These are phyloP conservation scores for Colletotrichum theobromicola DNA, from an alignment of 2,329 filamentous ascomycete genomes.

Conservation along the genomic window DNA sequence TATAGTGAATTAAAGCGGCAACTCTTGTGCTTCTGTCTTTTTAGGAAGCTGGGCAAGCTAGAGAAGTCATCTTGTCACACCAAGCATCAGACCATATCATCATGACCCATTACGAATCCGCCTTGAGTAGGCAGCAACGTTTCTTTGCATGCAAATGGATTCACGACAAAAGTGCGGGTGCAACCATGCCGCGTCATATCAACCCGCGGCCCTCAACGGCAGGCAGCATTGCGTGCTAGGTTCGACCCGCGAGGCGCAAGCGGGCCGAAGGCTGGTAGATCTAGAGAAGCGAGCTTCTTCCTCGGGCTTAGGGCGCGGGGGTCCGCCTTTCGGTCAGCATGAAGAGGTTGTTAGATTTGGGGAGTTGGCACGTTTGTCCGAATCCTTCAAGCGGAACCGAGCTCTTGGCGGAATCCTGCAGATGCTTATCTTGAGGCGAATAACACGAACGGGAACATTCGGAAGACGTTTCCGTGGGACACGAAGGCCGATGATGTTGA, in stretches of 20 bases:
- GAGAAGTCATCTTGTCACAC: no score
- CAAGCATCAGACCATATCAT: neutral
- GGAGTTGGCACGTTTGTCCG: neutral
- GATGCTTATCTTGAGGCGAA: neutral
- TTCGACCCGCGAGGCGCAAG: neutral
- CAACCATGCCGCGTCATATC: neutral
- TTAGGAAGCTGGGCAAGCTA: no score
- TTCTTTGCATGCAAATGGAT: neutral
- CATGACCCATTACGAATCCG: neutral
- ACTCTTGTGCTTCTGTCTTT: no score
- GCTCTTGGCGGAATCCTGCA: neutral
- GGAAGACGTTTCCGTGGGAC: no score
- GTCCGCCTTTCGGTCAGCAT: no score
- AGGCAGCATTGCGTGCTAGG: neutral
- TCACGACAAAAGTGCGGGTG: neutral
- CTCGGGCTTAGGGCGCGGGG: neutral
- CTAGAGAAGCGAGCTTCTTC: neutral
- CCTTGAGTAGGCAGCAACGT: neutral
- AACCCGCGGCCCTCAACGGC: neutral
- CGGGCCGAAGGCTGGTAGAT: neutral
- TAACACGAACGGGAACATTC: neutral
- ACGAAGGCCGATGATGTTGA: rapidly evolving
- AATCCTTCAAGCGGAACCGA: neutral
- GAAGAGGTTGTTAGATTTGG: neutral
- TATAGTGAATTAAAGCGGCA: no score